These are phyloP conservation scores for Gloeopeniophorella convolvens DNA, from an alignment of 768 basidiomycete species.

Conservation along the genomic window DNA sequence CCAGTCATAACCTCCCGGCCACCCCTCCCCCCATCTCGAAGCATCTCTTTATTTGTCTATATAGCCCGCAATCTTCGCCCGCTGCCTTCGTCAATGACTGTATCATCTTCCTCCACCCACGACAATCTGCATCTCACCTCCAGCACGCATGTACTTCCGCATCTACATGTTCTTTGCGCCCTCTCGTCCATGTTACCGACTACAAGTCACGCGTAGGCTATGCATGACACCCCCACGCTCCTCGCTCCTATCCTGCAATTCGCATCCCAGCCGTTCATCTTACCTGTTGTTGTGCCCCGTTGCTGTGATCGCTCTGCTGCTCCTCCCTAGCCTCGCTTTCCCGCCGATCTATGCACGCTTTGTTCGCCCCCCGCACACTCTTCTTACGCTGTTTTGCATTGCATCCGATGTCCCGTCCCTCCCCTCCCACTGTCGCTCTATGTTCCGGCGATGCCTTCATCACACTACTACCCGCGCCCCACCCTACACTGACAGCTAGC, in stretches of 20 bases:
- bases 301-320: constrained; percentile 10
- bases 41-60: constrained; percentile 18
- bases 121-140: neutral
- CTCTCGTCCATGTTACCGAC: constrained; percentile 14
- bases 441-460: constrained; percentile 10
- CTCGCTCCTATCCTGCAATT: neutral
- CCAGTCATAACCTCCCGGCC: constrained; percentile 12
- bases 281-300: neutral
- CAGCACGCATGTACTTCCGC: constrained; percentile 13
- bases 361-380: neutral
- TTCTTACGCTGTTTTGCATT: constrained; percentile 6
- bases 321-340: constrained; percentile 9
- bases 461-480: constrained; percentile 9
- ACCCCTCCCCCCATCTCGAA: constrained; percentile 12
- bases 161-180: constrained; percentile 9
- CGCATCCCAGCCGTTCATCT: constrained; percentile 6
- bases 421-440: constrained; percentile 5
- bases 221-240: neutral
- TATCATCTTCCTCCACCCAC: constrained; percentile 3
- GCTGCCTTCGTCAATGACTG: constrained; percentile 12
- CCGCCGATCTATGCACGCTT: neutral
- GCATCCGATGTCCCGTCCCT: too few species aligned
- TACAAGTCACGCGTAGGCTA: constrained; percentile 4
- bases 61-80: constrained; percentile 13
- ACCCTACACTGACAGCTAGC: constrained; percentile 8